Percentiles rank a stretch among this genome's conserved stretches.
Evolutionary conservation across 345 rosid species (phyloP).

Genomic region (Conringia planisiliqua): DNA sequence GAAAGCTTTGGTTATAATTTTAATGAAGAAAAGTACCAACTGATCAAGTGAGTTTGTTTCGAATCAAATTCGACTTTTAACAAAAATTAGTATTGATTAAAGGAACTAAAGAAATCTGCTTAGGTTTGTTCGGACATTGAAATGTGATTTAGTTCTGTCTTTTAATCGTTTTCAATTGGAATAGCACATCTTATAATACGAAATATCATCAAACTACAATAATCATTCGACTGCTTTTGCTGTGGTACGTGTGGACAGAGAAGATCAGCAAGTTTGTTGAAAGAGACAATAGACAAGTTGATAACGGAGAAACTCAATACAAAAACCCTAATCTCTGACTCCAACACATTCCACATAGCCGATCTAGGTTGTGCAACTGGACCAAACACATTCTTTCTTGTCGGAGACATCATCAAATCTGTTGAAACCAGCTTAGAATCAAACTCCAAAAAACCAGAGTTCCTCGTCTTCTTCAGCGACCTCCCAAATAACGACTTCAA

Average conservation of each 20-base stretch:
- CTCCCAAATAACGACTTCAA: constrained; percentile 53
- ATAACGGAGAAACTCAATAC: constrained; percentile 46
- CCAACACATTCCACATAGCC: constrained; percentile 43
- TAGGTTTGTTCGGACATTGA: background rate
- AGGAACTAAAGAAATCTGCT: background rate
- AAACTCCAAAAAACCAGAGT: constrained; percentile 37
- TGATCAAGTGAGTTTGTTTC: background rate
- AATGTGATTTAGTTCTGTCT: background rate
- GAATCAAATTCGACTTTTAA: background rate
- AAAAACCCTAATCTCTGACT: constrained; percentile 27
- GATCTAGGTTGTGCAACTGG: constrained; percentile 76
- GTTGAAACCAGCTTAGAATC: constrained; percentile 30
- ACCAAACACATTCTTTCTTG: constrained; percentile 49
- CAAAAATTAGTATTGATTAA: background rate
- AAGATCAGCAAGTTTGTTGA: constrained; percentile 30
- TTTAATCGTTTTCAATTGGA: background rate
- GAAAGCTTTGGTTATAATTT: background rate
- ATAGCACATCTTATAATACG: background rate
- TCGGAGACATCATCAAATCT: constrained; percentile 41
- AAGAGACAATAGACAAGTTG: constrained; percentile 40
- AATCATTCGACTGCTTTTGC: background rate
- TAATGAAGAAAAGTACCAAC: background rate
- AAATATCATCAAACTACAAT: background rate
- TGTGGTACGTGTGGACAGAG: constrained; percentile 35
- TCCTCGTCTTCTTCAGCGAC: constrained; percentile 53